These are phyloP conservation scores for Tritrichomonas musculus DNA, from an alignment of 208 protist genomes.

Conservation along the genomic window DNA sequence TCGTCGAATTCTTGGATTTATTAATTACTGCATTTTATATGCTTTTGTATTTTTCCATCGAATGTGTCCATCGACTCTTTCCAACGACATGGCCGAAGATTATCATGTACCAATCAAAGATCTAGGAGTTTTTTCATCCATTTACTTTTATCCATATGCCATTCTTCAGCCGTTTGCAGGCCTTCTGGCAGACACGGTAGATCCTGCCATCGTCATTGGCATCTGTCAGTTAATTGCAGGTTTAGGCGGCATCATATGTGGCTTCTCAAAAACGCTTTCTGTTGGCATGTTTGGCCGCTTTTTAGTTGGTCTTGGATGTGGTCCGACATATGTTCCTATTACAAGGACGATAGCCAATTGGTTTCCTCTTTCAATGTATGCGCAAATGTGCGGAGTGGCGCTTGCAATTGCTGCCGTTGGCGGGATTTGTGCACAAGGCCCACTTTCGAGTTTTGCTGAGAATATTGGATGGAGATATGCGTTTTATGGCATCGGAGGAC, in stretches of 20 bases:
- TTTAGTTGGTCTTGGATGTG: not conserved
- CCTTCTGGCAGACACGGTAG: not conserved
- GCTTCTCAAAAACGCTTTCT: not conserved
- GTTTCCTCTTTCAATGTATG: not conserved
- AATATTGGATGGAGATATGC: not conserved
- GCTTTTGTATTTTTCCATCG: not conserved
- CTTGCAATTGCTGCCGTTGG: not conserved
- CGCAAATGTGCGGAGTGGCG: not conserved
- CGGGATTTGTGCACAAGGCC: not conserved
- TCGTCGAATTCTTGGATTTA: too few relatives aligned
- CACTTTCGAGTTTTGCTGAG: not conserved
- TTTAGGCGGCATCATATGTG: not conserved
- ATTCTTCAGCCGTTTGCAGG: not conserved
- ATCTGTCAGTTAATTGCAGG: not conserved
- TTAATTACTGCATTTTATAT: too few relatives aligned
- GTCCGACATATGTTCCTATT: not conserved
- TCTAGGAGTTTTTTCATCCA: not conserved
- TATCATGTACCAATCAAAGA: not conserved
- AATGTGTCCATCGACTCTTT: not conserved
- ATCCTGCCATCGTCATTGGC: not conserved
- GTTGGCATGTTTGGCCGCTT: not conserved
- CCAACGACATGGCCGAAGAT: not conserved
- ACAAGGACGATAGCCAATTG: not conserved
- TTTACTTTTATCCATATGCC: conserved; percentile 1
- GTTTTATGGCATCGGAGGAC: not conserved